phyloP scores from a whole-genome alignment of 164 flowering plant genomes.

The Magnolia kwangsiensis region DNA sequence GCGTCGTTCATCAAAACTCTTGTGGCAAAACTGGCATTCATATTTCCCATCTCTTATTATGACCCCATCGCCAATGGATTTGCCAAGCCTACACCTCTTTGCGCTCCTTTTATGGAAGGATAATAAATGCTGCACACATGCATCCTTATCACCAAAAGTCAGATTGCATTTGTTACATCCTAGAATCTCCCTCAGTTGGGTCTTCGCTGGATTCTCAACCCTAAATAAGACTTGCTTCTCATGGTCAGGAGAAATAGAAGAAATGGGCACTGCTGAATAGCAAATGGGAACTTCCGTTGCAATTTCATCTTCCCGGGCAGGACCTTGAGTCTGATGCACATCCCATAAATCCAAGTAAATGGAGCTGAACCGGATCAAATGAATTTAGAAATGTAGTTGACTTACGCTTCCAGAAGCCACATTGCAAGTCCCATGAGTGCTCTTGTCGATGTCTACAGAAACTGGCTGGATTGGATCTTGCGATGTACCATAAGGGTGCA shows the following conservation, averaged over 20 bases:
- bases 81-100: conserved; percentile 51
- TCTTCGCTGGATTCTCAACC: conserved; percentile 36
- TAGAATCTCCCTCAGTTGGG: conserved; percentile 54
- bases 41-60: conserved; percentile 65
- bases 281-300: conserved; percentile 17
- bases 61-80: conserved; percentile 68
- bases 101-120: conserved; percentile 60
- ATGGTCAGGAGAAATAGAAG: conserved; percentile 23
- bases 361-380: conserved; percentile 1
- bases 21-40: conserved; percentile 83
- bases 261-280: conserved; percentile 20
- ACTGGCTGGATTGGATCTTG: conserved; percentile 25
- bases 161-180: conserved; percentile 70
- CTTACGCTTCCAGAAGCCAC: conserved; percentile 38
- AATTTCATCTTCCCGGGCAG: conserved; percentile 17
- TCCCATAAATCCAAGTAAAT: conserved; percentile 8
- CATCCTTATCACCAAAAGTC: conserved; percentile 62
- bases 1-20: conserved; percentile 58
- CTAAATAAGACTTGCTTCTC: conserved; percentile 24
- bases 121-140: conserved; percentile 65
- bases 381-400: conserved; percentile 7
- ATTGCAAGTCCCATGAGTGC: conserved; percentile 10
- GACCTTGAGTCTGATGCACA: conserved; percentile 33
- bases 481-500: conserved; percentile 41
- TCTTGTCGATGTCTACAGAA: conserved; percentile 16